A percentile compares a stretch with the other conserved stretches of the same genome.
These are phyloP conservation scores for Yarrowia alimentaria DNA, from an alignment of 805 yeast species.

Conservation along the genomic window DNA sequence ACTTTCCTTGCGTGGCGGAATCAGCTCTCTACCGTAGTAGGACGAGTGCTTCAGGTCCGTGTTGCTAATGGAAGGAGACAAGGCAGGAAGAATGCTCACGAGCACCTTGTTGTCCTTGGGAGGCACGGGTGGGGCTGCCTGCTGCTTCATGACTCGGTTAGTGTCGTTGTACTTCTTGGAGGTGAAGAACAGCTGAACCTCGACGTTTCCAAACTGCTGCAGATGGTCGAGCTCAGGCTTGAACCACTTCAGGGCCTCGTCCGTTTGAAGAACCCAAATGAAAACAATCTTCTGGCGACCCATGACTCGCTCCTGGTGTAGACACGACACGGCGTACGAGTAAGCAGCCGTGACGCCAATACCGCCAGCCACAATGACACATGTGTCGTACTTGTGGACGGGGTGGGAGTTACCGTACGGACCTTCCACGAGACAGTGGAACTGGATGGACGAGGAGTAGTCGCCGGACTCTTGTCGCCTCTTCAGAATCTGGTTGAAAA, in stretches of 20 bases:
- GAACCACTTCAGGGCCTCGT: slow-evolving; percentile 37
- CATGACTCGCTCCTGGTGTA: slow-evolving; percentile 28
- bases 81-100: slow-evolving; percentile 5
- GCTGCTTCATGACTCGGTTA: neutral
- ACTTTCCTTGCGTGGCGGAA: neutral
- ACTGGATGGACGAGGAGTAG: slow-evolving; percentile 24
- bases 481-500: slow-evolving; percentile 22
- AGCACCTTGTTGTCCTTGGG: neutral
- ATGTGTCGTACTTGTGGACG: slow-evolving; percentile 52
- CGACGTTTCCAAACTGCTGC: slow-evolving; percentile 34
- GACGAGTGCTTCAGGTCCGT: too few relatives aligned
- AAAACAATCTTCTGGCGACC: slow-evolving; percentile 33
- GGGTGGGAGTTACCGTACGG: slow-evolving; percentile 65
- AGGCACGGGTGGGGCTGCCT: neutral
- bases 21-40: neutral
- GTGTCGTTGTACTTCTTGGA: slow-evolving; percentile 7
- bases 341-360: slow-evolving; percentile 68
- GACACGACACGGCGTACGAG: slow-evolving; percentile 39
- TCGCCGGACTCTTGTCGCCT: neutral
- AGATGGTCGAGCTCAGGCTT: slow-evolving; percentile 35
- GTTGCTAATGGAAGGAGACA: too few relatives aligned
- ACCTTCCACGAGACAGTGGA: slow-evolving; percentile 52
- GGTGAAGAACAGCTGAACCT: slow-evolving; percentile 41
- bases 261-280: slow-evolving; percentile 39
- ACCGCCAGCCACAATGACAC: slow-evolving; percentile 69